Percentiles rank a stretch among this genome's conserved stretches.
phyloP scores from a whole-genome alignment of 2,329 filamentous ascomycete genomes.

The Podosphaera fusca region DNA sequence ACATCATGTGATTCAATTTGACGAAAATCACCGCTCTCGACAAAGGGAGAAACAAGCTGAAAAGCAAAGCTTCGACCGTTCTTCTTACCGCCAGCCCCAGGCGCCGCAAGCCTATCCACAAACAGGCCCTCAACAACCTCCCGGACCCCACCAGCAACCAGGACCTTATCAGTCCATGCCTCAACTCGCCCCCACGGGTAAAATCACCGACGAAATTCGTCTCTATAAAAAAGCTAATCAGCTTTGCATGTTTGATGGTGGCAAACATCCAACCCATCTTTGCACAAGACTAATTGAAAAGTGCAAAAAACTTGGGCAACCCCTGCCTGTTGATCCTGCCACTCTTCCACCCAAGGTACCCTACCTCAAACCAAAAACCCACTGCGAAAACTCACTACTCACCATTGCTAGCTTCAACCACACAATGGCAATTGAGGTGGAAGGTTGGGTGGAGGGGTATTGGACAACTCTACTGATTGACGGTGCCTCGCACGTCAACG shows the following conservation, averaged over 20 bases:
- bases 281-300: neutral
- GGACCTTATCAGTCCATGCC: too few relatives aligned
- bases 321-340: neutral
- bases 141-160: too few relatives aligned
- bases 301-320: constrained; percentile 1
- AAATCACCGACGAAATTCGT: neutral
- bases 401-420: neutral
- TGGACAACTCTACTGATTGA: neutral
- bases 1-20: too few relatives aligned
- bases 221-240: neutral
- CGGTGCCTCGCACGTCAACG: neutral
- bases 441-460: neutral
- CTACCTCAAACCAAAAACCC: neutral
- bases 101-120: too few relatives aligned
- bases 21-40: too few relatives aligned
- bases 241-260: constrained; percentile 1
- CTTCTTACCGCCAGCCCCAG: too few relatives aligned
- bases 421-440: neutral
- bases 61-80: too few relatives aligned
- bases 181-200: neutral
- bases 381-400: neutral
- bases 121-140: too few relatives aligned
- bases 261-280: neutral
- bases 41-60: too few relatives aligned
- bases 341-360: neutral